Evolutionary conservation across 768 basidiomycete genomes (phyloP).

Genomic region (Tricholoma sp.): DNA sequence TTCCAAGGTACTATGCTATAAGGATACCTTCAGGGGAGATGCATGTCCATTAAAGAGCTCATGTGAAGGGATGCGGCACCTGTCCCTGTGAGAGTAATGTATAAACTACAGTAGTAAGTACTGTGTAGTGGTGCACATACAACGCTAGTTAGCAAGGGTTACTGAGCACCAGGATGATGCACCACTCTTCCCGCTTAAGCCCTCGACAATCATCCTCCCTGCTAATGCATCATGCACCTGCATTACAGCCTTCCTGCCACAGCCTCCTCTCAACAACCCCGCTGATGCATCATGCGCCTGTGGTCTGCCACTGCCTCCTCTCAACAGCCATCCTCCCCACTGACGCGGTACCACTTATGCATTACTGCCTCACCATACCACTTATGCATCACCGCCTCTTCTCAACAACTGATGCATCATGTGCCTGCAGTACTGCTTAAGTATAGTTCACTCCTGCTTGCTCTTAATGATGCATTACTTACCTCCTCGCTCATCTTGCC

Average conservation of each 20-base stretch:
- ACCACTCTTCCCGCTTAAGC: background rate
- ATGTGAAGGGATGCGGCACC: too few relatives aligned
- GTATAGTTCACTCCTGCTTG: background rate
- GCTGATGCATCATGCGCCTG: too few relatives aligned
- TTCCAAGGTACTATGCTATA: too few relatives aligned
- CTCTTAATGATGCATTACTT: background rate
- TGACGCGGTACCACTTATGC: background rate
- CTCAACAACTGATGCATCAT: too few relatives aligned
- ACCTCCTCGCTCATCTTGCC: background rate
- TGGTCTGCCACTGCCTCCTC: background rate
- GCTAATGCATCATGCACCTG: background rate
- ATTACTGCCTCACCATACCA: background rate
- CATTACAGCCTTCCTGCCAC: too few relatives aligned
- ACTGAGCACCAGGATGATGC: conserved; percentile 2
- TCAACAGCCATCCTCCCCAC: background rate
- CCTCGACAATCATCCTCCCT: background rate
- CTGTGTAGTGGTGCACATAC: background rate
- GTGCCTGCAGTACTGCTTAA: background rate
- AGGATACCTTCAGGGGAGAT: too few relatives aligned
- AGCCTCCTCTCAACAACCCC: too few relatives aligned
- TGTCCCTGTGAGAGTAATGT: background rate
- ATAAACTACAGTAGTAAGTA: background rate
- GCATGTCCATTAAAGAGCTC: too few relatives aligned
- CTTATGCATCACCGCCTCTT: background rate
- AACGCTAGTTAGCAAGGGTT: background rate